Evolutionary conservation across 2,329 filamentous ascomycete genomes (phyloP).

Genomic region (Aspergillus sergii): DNA sequence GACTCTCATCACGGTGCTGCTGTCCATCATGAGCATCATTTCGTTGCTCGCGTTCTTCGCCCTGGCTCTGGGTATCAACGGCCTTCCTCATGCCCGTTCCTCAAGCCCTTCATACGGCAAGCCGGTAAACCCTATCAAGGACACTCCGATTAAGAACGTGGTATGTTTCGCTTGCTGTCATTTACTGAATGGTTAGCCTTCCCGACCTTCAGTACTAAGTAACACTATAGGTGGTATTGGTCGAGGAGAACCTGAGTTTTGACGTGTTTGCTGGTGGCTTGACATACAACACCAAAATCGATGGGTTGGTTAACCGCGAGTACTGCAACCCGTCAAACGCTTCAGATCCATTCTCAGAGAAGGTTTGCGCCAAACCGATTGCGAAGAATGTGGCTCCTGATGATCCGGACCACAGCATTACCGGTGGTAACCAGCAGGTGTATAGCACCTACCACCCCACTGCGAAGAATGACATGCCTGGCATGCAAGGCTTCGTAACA

Average conservation of each 20-base stretch:
- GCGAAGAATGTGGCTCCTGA: slow-evolving; percentile 44
- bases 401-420: slow-evolving; percentile 49
- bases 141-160: slow-evolving; percentile 50
- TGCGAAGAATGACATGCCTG: slow-evolving; percentile 23
- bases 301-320: slow-evolving; percentile 32
- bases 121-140: background rate
- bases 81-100: slow-evolving; percentile 7
- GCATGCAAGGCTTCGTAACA: slow-evolving; percentile 47
- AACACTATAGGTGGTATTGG: slow-evolving; percentile 40
- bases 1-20: slow-evolving; percentile 1
- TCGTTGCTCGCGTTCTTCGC: slow-evolving; percentile 15
- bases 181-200: background rate
- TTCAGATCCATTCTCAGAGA: slow-evolving; percentile 24
- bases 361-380: slow-evolving; percentile 41
- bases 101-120: background rate
- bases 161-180: slow-evolving; percentile 16
- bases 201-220: background rate
- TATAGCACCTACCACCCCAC: slow-evolving; percentile 43
- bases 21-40: slow-evolving; percentile 12
- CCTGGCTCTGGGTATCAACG: slow-evolving; percentile 15
- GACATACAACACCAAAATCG: slow-evolving; percentile 38
- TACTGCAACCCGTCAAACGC: slow-evolving; percentile 47
- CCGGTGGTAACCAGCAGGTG: slow-evolving; percentile 47
- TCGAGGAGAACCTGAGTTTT: slow-evolving; percentile 47
- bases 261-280: slow-evolving; percentile 48